Conservation (phyloP, 2,329 filamentous ascomycete species). For the Pseudogymnoascus sp. region DNA sequence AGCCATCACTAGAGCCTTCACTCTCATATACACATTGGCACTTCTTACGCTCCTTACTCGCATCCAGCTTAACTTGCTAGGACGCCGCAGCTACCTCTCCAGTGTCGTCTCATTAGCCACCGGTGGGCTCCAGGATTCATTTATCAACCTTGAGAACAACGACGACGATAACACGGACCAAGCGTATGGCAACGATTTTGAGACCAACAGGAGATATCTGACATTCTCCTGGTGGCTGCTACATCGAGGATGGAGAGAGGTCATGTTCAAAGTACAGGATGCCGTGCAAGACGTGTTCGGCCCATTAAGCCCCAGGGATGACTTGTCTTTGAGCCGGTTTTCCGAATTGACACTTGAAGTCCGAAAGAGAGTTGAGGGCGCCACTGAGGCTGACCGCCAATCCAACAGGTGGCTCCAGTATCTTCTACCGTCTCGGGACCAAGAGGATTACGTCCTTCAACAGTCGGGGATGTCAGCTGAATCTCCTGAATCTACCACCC, state of each 20-base stretch:
- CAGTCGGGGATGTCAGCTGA: conserved; percentile 71
- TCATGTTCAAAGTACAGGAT: conserved; percentile 73
- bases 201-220: conserved; percentile 89
- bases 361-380: conserved; percentile 74
- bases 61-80: conserved; percentile 93
- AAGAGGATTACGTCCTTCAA: conserved; percentile 75
- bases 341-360: conserved; percentile 75
- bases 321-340: conserved; percentile 72
- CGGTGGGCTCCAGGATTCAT: conserved; percentile 50
- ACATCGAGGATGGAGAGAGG: conserved; percentile 77
- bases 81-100: conserved; percentile 88
- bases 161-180: conserved; percentile 81
- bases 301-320: conserved; percentile 78
- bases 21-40: conserved; percentile 81
- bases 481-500: conserved; percentile 32
- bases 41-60: conserved; percentile 86
- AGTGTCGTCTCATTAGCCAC: conserved; percentile 88
- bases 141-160: conserved; percentile 82
- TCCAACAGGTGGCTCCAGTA: conserved; percentile 63
- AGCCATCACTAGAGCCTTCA: conserved; percentile 88
- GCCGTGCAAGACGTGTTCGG: conserved; percentile 87
- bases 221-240: conserved; percentile 98
- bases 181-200: conserved; percentile 84
- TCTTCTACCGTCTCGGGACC: conserved; percentile 68
- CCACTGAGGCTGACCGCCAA: conserved; percentile 53